Evolutionary conservation across 148 eudicot species (phyloP).

Genomic region (Pharnaceum exiguum): DNA sequence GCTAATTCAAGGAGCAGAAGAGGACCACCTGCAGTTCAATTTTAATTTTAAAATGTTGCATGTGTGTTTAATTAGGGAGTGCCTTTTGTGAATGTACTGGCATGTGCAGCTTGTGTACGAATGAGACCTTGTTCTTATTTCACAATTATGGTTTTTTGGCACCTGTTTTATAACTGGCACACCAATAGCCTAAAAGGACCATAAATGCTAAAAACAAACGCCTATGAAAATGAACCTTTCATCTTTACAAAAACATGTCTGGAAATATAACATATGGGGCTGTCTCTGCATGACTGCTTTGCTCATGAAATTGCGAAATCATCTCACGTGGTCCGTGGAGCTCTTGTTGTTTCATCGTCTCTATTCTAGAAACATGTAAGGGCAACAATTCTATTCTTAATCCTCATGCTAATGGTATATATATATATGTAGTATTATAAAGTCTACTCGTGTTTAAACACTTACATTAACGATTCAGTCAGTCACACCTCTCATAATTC

Average conservation of each 20-base stretch:
- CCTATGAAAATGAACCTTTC: slow-evolving; percentile 15
- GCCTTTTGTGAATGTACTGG: too few relatives aligned
- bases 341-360: not conserved
- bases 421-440: too few relatives aligned
- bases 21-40: too few relatives aligned
- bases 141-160: slow-evolving; percentile 17
- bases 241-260: slow-evolving; percentile 22
- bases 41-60: too few relatives aligned
- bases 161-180: slow-evolving; percentile 1
- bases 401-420: too few relatives aligned
- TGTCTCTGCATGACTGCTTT: slow-evolving; percentile 18
- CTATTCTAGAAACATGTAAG: not conserved
- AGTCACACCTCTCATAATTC: too few relatives aligned
- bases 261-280: slow-evolving; percentile 17
- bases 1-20: too few relatives aligned
- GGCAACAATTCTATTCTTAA: slow-evolving; percentile 16
- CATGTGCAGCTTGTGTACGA: slow-evolving; percentile 21
- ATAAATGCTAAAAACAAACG: slow-evolving; percentile 11
- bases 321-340: slow-evolving; percentile 10
- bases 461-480: too few relatives aligned
- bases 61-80: too few relatives aligned
- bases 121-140: slow-evolving; percentile 11
- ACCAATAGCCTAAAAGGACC: slow-evolving; percentile 10
- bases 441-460: too few relatives aligned
- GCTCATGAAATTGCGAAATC: not conserved